Percentiles rank a stretch among this genome's conserved stretches.
Evolutionary conservation across 83 land plant species (phyloP).

Genomic region (Thuja plicata): DNA sequence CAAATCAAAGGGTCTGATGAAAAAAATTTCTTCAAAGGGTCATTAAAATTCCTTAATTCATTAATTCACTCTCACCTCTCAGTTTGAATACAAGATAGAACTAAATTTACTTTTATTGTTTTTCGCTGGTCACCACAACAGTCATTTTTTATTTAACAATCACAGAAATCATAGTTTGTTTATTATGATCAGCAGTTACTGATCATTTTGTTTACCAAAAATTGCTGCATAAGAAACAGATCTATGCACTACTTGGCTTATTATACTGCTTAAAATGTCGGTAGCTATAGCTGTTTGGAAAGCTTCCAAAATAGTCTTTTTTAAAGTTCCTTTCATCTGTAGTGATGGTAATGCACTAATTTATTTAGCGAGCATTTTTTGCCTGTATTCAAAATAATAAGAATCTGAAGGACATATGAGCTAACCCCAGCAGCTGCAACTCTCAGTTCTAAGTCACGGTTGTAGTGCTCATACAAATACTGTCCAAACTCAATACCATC

Average conservation of each 20-base stretch:
- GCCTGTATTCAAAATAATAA: neutral
- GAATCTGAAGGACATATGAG: neutral
- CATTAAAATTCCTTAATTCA: too few relatives aligned
- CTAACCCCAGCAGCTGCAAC: constrained; percentile 77
- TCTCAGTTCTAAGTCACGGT: constrained; percentile 77
- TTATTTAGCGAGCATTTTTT: neutral
- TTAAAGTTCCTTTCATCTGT: too few relatives aligned
- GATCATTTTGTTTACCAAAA: neutral
- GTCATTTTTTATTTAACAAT: too few relatives aligned
- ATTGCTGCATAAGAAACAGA: neutral
- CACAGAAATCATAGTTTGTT: too few relatives aligned
- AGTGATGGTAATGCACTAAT: neutral
- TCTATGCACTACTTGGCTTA: neutral
- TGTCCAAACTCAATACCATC: constrained; percentile 80
- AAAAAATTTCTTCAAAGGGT: too few relatives aligned
- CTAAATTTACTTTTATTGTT: too few relatives aligned
- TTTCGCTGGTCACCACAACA: neutral
- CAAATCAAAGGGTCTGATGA: too few relatives aligned
- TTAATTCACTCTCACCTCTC: too few relatives aligned
- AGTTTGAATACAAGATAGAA: too few relatives aligned
- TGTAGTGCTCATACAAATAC: constrained; percentile 72
- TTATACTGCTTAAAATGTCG: neutral
- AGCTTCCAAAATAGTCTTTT: neutral
- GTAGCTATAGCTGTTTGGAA: neutral
- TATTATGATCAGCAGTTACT: neutral